These are phyloP conservation scores for Chaetothyriales sp. DNA, from an alignment of 2,329 filamentous ascomycete genomes.

Conservation along the genomic window DNA sequence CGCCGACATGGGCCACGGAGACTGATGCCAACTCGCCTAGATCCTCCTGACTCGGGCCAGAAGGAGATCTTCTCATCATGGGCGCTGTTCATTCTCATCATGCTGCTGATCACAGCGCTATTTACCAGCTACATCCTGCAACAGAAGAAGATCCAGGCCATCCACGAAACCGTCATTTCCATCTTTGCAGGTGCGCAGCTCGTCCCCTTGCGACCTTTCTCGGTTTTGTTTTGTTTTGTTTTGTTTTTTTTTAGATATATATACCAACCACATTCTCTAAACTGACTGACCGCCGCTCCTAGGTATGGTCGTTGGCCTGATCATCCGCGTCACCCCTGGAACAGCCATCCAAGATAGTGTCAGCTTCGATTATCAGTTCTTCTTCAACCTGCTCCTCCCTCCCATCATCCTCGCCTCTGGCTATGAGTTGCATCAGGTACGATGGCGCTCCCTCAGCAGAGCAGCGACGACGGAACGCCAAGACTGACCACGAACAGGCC, in stretches of 20 bases:
- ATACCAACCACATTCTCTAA: not conserved
- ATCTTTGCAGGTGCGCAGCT: conserved; percentile 76
- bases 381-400: conserved; percentile 97
- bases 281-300: not conserved
- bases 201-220: not conserved
- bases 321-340: conserved; percentile 67
- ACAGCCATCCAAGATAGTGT: conserved; percentile 80
- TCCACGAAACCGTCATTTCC: conserved; percentile 95
- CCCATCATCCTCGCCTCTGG: conserved; percentile 95
- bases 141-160: conserved; percentile 89
- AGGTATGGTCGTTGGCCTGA: conserved; percentile 92
- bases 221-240: too few species aligned
- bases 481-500: conserved; percentile 33
- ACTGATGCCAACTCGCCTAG: conserved; percentile 18
- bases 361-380: conserved; percentile 97
- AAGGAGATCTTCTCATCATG: conserved; percentile 94
- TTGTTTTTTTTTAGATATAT: too few species aligned
- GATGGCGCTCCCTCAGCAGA: conserved; percentile 8
- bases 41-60: conserved; percentile 66
- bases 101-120: conserved; percentile 83
- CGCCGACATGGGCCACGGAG: not conserved
- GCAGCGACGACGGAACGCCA: not conserved
- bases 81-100: conserved; percentile 93
- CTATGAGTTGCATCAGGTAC: conserved; percentile 81
- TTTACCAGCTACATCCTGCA: conserved; percentile 96